Evolutionary conservation across 805 yeast genomes (phyloP), one percentile per base, ranked within the genome.

Genomic region (Ogataea degrootiae): DNA sequence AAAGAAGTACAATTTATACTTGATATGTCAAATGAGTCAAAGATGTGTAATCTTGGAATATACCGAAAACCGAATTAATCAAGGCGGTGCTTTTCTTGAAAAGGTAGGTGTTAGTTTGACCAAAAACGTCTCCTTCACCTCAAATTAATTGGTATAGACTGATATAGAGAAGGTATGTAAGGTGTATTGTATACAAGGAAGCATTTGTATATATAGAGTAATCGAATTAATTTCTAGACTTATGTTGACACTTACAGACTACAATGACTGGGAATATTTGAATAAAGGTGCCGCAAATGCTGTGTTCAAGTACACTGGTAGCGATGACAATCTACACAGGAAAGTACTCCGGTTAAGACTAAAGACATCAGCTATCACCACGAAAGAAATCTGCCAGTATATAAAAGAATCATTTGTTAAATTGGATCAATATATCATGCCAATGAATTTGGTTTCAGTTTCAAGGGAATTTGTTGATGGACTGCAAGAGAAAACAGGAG

Each of bases 241-340:
- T 8, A n/a, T 40, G 34, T 37, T 11, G 6, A 5, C 31, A 19
- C 41, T 46, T 5, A 73, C 71, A n/a, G 21, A 45, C 12, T 34
- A 48, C 16, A 16, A 19, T 5, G 52, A 54, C 0, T 77, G 82
- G 82, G 46, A 47, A 6, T 71, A 67, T 52, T 60, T 72, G 39
- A 74, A 72, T 15, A 70, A 69, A 37, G 83, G 83, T 0, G 66
- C 70, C 21, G 82, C 83, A 37, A 77, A 77, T 49, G 70, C 72
- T 2, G 66, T 77, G 5, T 74, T 73, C 54, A 57, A 58, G 40
- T 75, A 75, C 51, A 53, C 45, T 2, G 80, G 79, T 1, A 37
- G 43, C 15, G 61, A 65, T 42, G 63, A 54, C 15, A 9, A n/a
- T 1, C 60, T 73, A 9, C 45, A 53, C 23, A 67, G 64, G 17